A percentile compares a stretch with the other conserved stretches of the same genome.
phyloP scores from a whole-genome alignment of 306 rosid genomes.

The Begonia peltatifolia region DNA sequence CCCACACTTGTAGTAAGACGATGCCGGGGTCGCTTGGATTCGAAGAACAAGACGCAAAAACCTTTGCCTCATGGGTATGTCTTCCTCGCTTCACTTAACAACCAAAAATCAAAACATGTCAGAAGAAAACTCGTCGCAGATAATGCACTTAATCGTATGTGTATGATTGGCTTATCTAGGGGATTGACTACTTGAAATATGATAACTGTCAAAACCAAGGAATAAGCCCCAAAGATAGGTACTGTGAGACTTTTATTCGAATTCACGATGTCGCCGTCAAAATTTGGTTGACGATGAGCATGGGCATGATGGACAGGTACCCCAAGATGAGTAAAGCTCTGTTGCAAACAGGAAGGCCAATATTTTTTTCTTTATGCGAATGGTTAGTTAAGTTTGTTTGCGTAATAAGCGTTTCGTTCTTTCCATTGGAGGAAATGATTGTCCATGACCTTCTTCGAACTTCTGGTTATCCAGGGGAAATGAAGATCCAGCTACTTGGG shows the following conservation, averaged over 20 bases:
- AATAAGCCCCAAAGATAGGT: slow-evolving; percentile 52
- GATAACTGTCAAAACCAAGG: slow-evolving; percentile 48
- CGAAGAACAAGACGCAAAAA: slow-evolving; percentile 64
- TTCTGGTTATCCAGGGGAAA: slow-evolving; percentile 31
- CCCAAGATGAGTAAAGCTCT: slow-evolving; percentile 55
- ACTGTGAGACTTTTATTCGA: neutral
- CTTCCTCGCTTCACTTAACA: neutral
- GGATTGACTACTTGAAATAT: slow-evolving; percentile 68
- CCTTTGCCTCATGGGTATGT: slow-evolving; percentile 72
- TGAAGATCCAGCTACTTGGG: slow-evolving; percentile 68
- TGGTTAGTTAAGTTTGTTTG: slow-evolving; percentile 34
- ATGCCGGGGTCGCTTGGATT: slow-evolving; percentile 75
- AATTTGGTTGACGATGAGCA: neutral
- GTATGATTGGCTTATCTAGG: slow-evolving; percentile 17
- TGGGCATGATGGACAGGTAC: slow-evolving; percentile 23
- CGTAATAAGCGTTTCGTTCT: too few relatives aligned
- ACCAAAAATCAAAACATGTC: too few relatives aligned
- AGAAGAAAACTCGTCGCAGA: too few relatives aligned
- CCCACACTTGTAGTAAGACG: slow-evolving; percentile 40
- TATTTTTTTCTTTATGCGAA: slow-evolving; percentile 62
- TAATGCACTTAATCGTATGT: too few relatives aligned
- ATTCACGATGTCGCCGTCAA: neutral
- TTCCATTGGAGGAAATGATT: neutral
- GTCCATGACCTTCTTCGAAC: neutral
- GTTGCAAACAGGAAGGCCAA: slow-evolving; percentile 28